Base-by-base conservation (phyloP, 768 basidiomycete species). In the Coprinellus aureogranulatus region DNA sequence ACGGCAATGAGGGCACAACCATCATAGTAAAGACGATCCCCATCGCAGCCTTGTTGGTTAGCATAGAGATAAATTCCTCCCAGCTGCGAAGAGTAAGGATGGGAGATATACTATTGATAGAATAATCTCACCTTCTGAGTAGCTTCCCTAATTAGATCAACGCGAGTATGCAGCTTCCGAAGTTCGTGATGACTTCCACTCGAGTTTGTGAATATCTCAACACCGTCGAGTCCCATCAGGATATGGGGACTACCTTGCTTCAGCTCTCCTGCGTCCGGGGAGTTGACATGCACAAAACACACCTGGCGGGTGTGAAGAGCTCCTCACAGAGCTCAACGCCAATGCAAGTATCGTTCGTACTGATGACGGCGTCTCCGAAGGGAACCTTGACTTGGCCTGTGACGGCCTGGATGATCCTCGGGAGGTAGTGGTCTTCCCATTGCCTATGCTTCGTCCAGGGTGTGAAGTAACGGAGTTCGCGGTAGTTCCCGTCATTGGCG, bases 1-100 rank as follows among this genome's bases (percentile, higher is more conserved):
- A 95, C 82, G 9, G 92, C 94, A 64, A 99, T 98, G 83, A 98
- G 85, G 30, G 93, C 89, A 62, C 92, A 97, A 28, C 97, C 97
- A 64, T 99, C 97, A 68, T 98, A 99, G 77, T 98, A 99, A 0
- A 98, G 80, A 28, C 97, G 85, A 69, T 99, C 97, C 1, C 97
- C 97, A 65, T 99, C 97, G 67, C 97, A 99, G 4, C 97, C 97
- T 77, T 97, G 96, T 66, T 99, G 97, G 68, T 99, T 99, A 9
- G 97, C 93, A 65, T 99, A 99, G 6, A 99, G 82, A 72, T 99
- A 99, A 53, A 98, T 85, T 2, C 97, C 97, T 10, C 97, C 97
- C 34, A 95, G 83, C 96, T 98, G 62, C 41, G 53, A 41, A 34
- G n/a, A 45, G 57, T 56, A 28, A 61, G 46, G n/a, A 3, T 25